Evolutionary conservation across 345 rosid species (phyloP), one percentile per base, ranked within the genome.

Genomic region (Alliaria petiolata): DNA sequence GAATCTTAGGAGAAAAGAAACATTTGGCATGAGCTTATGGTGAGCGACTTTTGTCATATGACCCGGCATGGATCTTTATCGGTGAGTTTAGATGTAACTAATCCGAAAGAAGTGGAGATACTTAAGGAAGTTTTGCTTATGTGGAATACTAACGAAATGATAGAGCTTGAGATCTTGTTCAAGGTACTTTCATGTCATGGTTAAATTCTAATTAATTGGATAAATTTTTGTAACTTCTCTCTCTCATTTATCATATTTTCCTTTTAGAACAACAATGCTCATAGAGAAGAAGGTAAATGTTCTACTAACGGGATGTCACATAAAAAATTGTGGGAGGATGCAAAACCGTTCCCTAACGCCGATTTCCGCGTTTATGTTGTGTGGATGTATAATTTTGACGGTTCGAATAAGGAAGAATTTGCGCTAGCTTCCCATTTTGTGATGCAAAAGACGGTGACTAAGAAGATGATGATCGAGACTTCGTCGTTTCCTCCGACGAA

Each of bases 381-480:
- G 9, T 31, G 70, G 57, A 12, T 63, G 42, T 55, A 54, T 13
- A 55, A 72, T 3, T n/a, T 64, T 5, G 7, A 31, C 10, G 50
- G 51, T 53, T 43, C 47, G 1, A 45, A 30, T 55, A 17, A 33
- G 28, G 57, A 64, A 40, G 58, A 46, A 30, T 54, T 72, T 13
- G 58, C 40, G 3, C 26, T 72, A 1, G 77, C 34, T 2, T 64
- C 77, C 3, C 71, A 17, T 13, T 64, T 72, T 20, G 71, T 72
- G 64, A 72, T 1, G 6, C 65, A 72, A 10, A 61, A 40, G 39
- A 46, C 10, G 11, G 59, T 55, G 51, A 47, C 1, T 7, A 19
- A n/a, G 10, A 55, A 17, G 65, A 17, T 72, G 64, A 53, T 71
- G 63, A 34, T 71, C 10, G 11, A 53, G 63, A 52, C 56, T 1